phyloP scores from a whole-genome alignment of 805 yeast species.

The Saturnispora diversa region DNA sequence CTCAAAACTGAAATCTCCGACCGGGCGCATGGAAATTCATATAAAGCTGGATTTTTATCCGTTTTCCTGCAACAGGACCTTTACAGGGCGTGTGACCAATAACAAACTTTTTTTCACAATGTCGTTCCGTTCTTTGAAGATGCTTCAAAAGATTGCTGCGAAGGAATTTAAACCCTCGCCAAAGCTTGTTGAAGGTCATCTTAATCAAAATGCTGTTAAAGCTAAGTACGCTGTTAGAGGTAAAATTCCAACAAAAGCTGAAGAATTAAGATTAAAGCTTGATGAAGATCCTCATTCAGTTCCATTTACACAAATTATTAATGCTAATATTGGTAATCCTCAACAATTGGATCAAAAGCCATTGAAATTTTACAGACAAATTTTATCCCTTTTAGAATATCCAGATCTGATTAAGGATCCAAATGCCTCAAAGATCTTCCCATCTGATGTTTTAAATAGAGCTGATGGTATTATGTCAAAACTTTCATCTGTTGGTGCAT shows the following conservation, averaged over 20 bases:
- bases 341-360: constrained; percentile 95
- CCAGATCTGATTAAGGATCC: constrained; percentile 53
- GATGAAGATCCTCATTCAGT: constrained; percentile 47
- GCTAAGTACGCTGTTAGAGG: constrained; percentile 98
- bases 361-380: constrained; percentile 90
- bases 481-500: constrained; percentile 87
- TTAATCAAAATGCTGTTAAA: constrained; percentile 65
- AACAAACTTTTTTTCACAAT: too few species aligned
- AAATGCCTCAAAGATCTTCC: constrained; percentile 32
- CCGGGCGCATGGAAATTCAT: too few species aligned
- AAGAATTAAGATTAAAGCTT: constrained; percentile 59
- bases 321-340: constrained; percentile 95
- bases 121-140: too few species aligned
- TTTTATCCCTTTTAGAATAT: constrained; percentile 75
- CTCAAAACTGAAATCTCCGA: too few species aligned
- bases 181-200: constrained; percentile 37
- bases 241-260: constrained; percentile 86
- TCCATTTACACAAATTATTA: constrained; percentile 72
- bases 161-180: constrained; percentile 27
- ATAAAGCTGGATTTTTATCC: too few species aligned
- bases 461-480: constrained; percentile 53
- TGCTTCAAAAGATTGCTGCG: constrained; percentile 11
- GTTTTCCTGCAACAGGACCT: too few species aligned
- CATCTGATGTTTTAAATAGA: constrained; percentile 65
- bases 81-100: too few species aligned